Evolutionary conservation across 495 filamentous ascomycete species (phyloP).

Genomic region (Massariosphaeria phaeospora): DNA sequence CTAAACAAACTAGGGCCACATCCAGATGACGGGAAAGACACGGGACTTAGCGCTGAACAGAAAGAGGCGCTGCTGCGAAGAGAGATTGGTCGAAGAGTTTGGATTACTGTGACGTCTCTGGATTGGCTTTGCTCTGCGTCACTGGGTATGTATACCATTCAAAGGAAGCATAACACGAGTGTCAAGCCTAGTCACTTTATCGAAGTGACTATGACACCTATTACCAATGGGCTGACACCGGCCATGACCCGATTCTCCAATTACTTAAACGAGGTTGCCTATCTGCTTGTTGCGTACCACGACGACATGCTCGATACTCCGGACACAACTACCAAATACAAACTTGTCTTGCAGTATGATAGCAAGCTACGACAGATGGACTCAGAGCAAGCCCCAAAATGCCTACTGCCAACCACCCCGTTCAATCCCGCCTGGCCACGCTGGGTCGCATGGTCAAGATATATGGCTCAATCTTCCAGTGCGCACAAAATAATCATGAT

Average conservation of each 20-base stretch:
- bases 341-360: constrained; percentile 45
- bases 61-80: constrained; percentile 31
- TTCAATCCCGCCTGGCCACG: constrained; percentile 42
- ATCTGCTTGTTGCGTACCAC: constrained; percentile 42
- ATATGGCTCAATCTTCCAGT: constrained; percentile 44
- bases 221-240: constrained; percentile 37
- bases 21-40: constrained; percentile 43
- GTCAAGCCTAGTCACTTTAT: constrained; percentile 44
- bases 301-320: constrained; percentile 43
- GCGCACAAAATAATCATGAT: constrained; percentile 53
- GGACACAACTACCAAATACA: constrained; percentile 42
- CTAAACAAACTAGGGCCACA: constrained; percentile 31
- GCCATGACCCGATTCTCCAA: constrained; percentile 43
- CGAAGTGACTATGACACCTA: constrained; percentile 38
- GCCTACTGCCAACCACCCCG: constrained; percentile 38
- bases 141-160: constrained; percentile 46
- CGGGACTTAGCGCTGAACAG: constrained; percentile 36
- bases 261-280: constrained; percentile 42
- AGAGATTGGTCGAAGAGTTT: constrained; percentile 45
- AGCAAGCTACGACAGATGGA: constrained; percentile 42
- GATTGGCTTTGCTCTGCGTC: constrained; percentile 50
- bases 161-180: constrained; percentile 43
- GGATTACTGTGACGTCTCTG: constrained; percentile 47
- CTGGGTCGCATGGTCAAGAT: constrained; percentile 45
- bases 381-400: constrained; percentile 11